Base-by-base conservation (phyloP, 2,329 filamentous ascomycete genomes). In the Sporothrix schenckii region DNA sequence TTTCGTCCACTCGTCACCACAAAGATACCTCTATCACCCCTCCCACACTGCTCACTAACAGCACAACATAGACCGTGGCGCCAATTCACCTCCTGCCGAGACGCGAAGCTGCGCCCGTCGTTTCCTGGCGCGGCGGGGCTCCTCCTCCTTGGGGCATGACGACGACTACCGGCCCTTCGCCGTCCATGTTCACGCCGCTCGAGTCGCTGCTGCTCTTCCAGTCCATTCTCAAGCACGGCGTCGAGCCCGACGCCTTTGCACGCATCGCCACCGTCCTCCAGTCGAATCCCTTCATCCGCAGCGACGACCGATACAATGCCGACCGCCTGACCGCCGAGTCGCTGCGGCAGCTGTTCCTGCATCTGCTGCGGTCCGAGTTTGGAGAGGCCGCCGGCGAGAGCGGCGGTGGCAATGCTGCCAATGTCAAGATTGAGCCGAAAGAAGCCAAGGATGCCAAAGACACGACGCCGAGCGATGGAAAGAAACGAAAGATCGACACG, bases 331-430 rank as follows among this genome's bases (percentile, higher is more conserved):
- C 85, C 63, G 88, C 93, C 9, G 91, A 94, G 79, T 88, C 92
- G 56, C 83, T 98, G 74, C 89, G 92, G 79, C 87, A 91, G 77
- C 85, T 95, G 68, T 97, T 96, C 79, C 82, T 93, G 74, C 86
- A 88, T 13, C 82, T 97, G 71, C 80, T 97, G 78, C 87, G 88
- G 74, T 56, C 53, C 13, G 91, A 96, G 73, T 87, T 81, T 75
- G 79, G 78, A 69, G 86, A 90, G 73, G 79, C 80, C 83, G 61
- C 10, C 14, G 11, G 82, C 74, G 75, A 80, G 75, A 7, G 21
- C 14, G 9, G 16, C 19, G 19, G 16, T 34, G 30, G 30, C 30
- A 19, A 58, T 14, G 19, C 27, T 19, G 54, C 30, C 1, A 11
- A 44, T 39, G 19, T 19, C 11, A 63, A 63, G 58, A 47, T 3